These are phyloP conservation scores for Dipodascopsis uninucleata DNA, from an alignment of 805 yeast species.

Conservation along the genomic window DNA sequence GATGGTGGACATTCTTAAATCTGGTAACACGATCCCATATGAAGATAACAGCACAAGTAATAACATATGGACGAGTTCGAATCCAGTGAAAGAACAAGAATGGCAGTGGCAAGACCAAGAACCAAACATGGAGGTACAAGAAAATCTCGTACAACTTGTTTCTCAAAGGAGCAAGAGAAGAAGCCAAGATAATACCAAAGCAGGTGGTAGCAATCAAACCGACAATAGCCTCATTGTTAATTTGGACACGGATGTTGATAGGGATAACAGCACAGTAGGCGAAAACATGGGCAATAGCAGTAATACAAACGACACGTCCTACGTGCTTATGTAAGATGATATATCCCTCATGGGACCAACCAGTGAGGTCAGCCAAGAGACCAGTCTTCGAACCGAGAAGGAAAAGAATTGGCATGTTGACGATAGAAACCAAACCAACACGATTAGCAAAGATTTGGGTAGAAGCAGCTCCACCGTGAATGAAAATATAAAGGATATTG, in stretches of 20 bases:
- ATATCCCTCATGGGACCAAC: slow-evolving; percentile 29
- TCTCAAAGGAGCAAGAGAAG: slow-evolving; percentile 27
- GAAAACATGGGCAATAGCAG: slow-evolving; percentile 26
- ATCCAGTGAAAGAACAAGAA: slow-evolving; percentile 28
- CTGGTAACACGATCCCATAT: slow-evolving; percentile 26
- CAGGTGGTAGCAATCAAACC: slow-evolving; percentile 28
- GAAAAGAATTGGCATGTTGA: slow-evolving; percentile 29
- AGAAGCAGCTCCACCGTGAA: slow-evolving; percentile 27
- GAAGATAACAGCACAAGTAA: slow-evolving; percentile 27
- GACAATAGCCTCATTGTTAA: slow-evolving; percentile 27
- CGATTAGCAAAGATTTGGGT: slow-evolving; percentile 28
- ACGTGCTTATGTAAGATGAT: slow-evolving; percentile 28
- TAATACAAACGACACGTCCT: slow-evolving; percentile 26
- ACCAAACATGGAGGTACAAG: slow-evolving; percentile 27
- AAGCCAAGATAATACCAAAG: slow-evolving; percentile 25
- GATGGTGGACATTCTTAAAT: slow-evolving; percentile 24
- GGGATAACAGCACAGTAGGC: slow-evolving; percentile 29
- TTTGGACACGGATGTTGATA: slow-evolving; percentile 19
- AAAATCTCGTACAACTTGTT: slow-evolving; percentile 22
- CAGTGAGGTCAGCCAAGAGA: slow-evolving; percentile 26
- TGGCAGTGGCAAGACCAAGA: slow-evolving; percentile 25
- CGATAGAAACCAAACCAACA: slow-evolving; percentile 26
- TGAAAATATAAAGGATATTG: slow-evolving; percentile 22
- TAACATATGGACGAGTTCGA: slow-evolving; percentile 26
- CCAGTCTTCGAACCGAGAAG: slow-evolving; percentile 29